Base-by-base conservation (phyloP, 1,284 basidiomycete species). In the Anthracocystis panici-leucophaei region DNA sequence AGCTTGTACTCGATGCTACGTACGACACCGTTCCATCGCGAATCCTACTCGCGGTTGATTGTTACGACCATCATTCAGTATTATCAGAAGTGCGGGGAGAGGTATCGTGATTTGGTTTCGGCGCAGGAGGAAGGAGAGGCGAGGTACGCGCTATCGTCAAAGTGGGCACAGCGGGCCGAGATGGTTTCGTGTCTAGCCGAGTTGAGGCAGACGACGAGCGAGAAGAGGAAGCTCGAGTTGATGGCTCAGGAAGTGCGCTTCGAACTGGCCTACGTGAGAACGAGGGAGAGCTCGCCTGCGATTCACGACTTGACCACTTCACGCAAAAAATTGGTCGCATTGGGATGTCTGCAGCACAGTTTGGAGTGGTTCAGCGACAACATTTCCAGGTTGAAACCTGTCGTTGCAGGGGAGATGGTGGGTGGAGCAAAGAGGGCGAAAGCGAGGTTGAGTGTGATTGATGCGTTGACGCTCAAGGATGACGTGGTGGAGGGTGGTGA, bases 41-140 rank as follows among this genome's bases (percentile, higher is more conserved):
- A 98, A 84, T 69, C 64, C 27, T 84, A 97, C 85, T 91, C 93
- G 31, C 90, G 94, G n/a, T 88, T 99, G 41, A 94, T 99, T 68
- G 89, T 99, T 25, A 92, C 92, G n/a, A 92, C 97, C 45, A 92
- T 98, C 54, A 93, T 97, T 40, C 95, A 97, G 84, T 98, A 95
- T 85, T 98, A 98, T 82, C 94, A 97, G 83, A 90, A 92, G 42
- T 97, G 95, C 81, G 94, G 92, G 76, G 91, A 94, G 79, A 89
- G 91, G 31, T 98, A 94, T 86, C 91, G 93, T 77, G 90, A 89
- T 68, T 88, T 94, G 11, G 91, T 92, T 23, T 88, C 90, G 0
- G 40, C 33, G 20, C 67, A 76, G 11, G 59, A 20, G 5, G 52
- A 42, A 6, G 14, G 27, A 52, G 38, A 41, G 41, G 20, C 16